Evolutionary conservation across 2,329 filamentous ascomycete species (phyloP), one percentile per base, ranked within the genome.

Genomic region (Ceratocystiopsis sp.): DNA sequence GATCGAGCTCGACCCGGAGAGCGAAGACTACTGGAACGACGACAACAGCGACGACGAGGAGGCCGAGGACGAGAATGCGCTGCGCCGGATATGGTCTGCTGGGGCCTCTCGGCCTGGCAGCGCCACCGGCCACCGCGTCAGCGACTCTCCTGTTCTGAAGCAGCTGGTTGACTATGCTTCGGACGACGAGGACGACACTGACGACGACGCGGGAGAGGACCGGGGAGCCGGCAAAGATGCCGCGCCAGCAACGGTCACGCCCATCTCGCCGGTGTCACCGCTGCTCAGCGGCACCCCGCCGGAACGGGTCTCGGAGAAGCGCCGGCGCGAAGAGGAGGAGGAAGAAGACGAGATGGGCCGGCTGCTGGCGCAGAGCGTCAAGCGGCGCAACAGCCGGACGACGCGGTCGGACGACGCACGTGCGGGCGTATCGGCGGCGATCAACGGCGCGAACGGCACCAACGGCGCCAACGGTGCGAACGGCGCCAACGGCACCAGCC

Each of bases 11-110:
- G 89, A 95, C 56, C 71, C 79, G 7, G 77, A 80, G 12, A 84
- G 95, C 58, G 89, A 95, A 54, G 85, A 89, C 37, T 98, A 96
- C 59, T 96, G 93, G 71, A 89, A 93, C 53, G 76, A 74, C 0
- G 85, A 83, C 1, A 87, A 95, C 52, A 84, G 91, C 39, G 81
- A 87, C 46, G 86, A 94, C 8, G 84, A 85, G 13, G 66, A 16
- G n/a, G 40, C 85, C 11, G 78, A 48, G 64, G 37, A 17, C 25
- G 19, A 36, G 15, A 4, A 67, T 49, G 52, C 7, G 25, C 25
- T 29, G 25, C 25, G 25, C 9, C 25, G 25, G 9, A 8, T 29
- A 4, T 29, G 25, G 25, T 29, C 25, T 29, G 4, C 25, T 8
- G 25, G 25, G 7, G 10, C 25, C 5, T 29, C 25, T 29, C 25